A percentile compares a stretch with the other conserved stretches of the same genome.
Conservation (phyloP, 805 yeast species). For the Ogataea populi-albae region DNA sequence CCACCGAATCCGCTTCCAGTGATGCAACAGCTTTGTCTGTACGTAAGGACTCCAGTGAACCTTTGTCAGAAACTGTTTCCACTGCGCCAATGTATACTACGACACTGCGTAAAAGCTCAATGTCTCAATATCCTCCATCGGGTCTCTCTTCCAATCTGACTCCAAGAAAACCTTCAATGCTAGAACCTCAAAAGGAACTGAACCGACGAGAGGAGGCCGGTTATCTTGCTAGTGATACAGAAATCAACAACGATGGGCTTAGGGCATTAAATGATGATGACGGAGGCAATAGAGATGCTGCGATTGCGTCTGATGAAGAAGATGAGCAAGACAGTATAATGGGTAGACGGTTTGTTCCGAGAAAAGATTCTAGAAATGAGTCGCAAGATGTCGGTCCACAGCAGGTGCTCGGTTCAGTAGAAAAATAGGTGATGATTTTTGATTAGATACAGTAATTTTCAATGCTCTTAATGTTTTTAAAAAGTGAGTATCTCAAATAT, state of each 20-base stretch:
- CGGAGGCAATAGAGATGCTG: conserved; percentile 9
- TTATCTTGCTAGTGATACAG: not conserved
- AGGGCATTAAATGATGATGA: conserved; percentile 2
- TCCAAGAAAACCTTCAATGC: conserved; percentile 13
- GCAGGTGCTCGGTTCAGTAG: conserved; percentile 37
- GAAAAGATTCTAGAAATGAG: conserved; percentile 9
- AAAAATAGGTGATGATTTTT: too few species aligned
- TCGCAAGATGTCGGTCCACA: conserved; percentile 10
- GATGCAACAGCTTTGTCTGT: too few species aligned
- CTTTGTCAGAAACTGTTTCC: conserved; percentile 3
- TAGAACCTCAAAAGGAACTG: conserved; percentile 8
- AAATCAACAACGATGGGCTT: conserved; percentile 1
- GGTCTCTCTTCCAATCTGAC: conserved; percentile 17
- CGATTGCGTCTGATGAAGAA: conserved; percentile 19
- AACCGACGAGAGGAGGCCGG: conserved; percentile 1
- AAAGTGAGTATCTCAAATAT: too few species aligned
- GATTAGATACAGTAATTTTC: too few species aligned
- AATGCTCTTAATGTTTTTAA: too few species aligned
- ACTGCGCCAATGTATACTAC: conserved; percentile 16
- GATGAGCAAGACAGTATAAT: conserved; percentile 12
- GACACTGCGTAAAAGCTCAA: conserved; percentile 38
- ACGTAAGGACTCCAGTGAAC: conserved; percentile 3
- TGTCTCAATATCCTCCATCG: conserved; percentile 46
- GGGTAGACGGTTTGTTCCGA: conserved; percentile 16
- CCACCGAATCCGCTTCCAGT: too few species aligned